Evolutionary conservation across 1,284 basidiomycete genomes (phyloP), one percentile per base, ranked within the genome.

Genomic region (Cutaneotrichosporon arboriforme): DNA sequence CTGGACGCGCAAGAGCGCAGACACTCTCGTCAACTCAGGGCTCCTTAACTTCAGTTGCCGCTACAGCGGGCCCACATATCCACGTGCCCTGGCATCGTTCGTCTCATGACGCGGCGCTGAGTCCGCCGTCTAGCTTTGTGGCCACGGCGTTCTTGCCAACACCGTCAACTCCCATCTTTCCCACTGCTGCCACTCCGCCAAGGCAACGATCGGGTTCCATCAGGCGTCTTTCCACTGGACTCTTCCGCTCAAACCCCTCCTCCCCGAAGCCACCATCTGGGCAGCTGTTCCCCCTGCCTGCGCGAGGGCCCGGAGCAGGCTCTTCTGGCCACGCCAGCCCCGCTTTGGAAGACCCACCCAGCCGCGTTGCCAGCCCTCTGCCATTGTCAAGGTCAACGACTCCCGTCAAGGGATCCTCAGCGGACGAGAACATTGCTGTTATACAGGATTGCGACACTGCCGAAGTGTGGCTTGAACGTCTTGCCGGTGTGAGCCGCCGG

Each of bases 401-500:
- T 8, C 31, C 23, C n/a, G 37, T 33, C 5, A 39, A 35, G 39
- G 21, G 17, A 5, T 33, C 37, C 20, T 14, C 39, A 4, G 8
- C 18, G 26, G 21, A 50, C n/a, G 40, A 50, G 31, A 18, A 34
- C 21, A 49, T 54, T 20, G 41, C 45, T 4, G 46, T 34, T 4
- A 20, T 44, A 5, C 40, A 17, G 2, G 40, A 43, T 10, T 13
- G 13, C 21, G 52, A 58, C 17, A 51, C 49, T 1, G 39, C 87
- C 1, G 83, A 84, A 57, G 68, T 74, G 1, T 94, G 88, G 74
- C 70, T 93, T 33, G 67, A 74, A 8, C 79, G 88, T 51, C 73
- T 94, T 23, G 70, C 79, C 35, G 75, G 79, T 31, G 81, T 91
- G 13, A 83, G 80, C 60, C 87, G 87, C 65, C 80, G 83, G 2